Evolutionary conservation across 176 grass and related monocot genomes (phyloP).

Genomic region (Cocos nucifera): DNA sequence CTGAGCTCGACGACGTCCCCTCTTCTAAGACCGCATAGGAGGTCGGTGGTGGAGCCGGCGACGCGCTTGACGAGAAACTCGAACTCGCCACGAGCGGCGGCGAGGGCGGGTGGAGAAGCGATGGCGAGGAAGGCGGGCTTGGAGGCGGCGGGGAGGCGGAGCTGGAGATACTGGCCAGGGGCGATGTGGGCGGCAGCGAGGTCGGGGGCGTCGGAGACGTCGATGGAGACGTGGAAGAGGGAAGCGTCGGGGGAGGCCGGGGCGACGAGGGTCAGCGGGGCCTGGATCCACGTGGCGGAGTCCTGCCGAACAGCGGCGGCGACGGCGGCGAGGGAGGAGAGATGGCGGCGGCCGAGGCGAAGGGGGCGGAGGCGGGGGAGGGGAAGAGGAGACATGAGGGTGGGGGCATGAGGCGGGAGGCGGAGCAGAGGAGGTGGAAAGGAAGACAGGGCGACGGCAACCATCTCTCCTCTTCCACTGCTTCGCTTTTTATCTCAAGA

Average conservation of each 20-base stretch:
- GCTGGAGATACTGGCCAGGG: constrained; percentile 58
- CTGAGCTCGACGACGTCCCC: constrained; percentile 75
- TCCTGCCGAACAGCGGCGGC: constrained; percentile 38
- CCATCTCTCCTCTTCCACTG: no score
- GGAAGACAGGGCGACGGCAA: no score
- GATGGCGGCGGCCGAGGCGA: constrained; percentile 34
- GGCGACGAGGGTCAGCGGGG: constrained; percentile 33
- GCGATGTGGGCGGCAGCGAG: constrained; percentile 26
- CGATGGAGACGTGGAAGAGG: constrained; percentile 48
- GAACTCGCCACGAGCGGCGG: constrained; percentile 11
- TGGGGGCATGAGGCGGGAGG: not conserved
- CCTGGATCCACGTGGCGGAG: constrained; percentile 38
- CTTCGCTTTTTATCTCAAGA: no score
- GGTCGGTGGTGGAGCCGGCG: constrained; percentile 48
- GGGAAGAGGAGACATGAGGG: constrained; percentile 7
- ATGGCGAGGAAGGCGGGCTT: constrained; percentile 70
- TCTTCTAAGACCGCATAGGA: constrained; percentile 39
- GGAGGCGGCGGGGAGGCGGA: constrained; percentile 46
- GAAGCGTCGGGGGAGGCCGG: constrained; percentile 48
- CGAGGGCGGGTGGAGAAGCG: constrained; percentile 46
- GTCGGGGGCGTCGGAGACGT: constrained; percentile 50
- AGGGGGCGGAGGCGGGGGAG: constrained; percentile 19
- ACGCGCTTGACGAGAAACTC: constrained; percentile 74
- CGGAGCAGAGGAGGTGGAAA: constrained; percentile 13
- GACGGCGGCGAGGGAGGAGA: constrained; percentile 33